Conservation (phyloP, 768 basidiomycete genomes). For the Pleurotus tuoliensis region DNA sequence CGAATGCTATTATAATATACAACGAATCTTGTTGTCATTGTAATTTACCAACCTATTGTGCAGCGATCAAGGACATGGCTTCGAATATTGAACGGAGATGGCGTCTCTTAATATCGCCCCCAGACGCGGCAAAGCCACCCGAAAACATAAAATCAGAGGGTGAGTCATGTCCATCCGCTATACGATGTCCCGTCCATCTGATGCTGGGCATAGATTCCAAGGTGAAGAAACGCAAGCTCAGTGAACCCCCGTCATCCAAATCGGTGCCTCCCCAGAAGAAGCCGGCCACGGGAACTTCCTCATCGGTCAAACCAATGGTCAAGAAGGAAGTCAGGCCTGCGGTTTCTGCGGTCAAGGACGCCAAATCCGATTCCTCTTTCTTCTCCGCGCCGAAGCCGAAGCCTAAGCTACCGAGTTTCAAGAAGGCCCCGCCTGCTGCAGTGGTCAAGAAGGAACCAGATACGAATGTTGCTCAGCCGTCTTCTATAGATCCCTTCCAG, state of each 20-base stretch:
- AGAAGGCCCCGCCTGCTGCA: slow-evolving; percentile 55
- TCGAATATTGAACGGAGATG: slow-evolving; percentile 83
- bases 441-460: slow-evolving; percentile 49
- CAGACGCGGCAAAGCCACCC: slow-evolving; percentile 34
- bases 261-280: slow-evolving; percentile 64
- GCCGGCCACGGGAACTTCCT: slow-evolving; percentile 43
- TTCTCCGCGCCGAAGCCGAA: slow-evolving; percentile 86
- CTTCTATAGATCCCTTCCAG: slow-evolving; percentile 76
- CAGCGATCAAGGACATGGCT: slow-evolving; percentile 94
- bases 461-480: slow-evolving; percentile 67
- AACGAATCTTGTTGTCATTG: slow-evolving; percentile 59
- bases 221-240: slow-evolving; percentile 72
- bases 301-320: slow-evolving; percentile 38
- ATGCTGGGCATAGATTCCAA: slow-evolving; percentile 40
- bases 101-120: slow-evolving; percentile 54
- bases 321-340: slow-evolving; percentile 54
- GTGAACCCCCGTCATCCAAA: slow-evolving; percentile 43
- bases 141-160: slow-evolving; percentile 59
- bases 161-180: slow-evolving; percentile 58
- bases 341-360: slow-evolving; percentile 54
- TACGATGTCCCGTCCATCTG: slow-evolving; percentile 19
- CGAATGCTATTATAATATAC: slow-evolving; percentile 34
- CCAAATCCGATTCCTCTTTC: slow-evolving; percentile 83
- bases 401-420: slow-evolving; percentile 81
- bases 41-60: slow-evolving; percentile 26